phyloP scores from a whole-genome alignment of 164 flowering plant genomes.

The Nymphaea thermarum region DNA sequence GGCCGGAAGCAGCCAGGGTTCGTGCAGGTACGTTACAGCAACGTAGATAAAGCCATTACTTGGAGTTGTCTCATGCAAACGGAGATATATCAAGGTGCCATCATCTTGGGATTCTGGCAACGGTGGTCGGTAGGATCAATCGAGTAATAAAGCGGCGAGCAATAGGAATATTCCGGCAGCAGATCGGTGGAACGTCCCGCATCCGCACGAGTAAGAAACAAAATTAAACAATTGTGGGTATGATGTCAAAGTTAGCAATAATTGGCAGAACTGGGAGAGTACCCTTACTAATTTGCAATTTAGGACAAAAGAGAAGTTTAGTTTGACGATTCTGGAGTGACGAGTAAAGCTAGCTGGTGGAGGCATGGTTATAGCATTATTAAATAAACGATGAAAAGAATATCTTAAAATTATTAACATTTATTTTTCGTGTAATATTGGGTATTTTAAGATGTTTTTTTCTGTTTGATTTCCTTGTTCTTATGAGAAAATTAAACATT shows the following conservation, averaged over 20 bases:
- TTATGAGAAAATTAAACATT: too few species aligned
- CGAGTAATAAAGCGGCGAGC: not conserved
- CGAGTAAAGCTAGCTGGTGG: not conserved
- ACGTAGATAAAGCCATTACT: not conserved
- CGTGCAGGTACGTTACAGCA: not conserved
- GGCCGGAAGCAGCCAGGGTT: not conserved
- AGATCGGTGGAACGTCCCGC: not conserved
- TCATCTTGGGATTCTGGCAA: not conserved
- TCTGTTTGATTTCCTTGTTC: too few species aligned
- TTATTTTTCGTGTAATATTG: too few species aligned
- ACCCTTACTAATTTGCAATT: too few species aligned
- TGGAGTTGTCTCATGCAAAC: too few species aligned
- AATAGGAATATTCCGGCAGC: not conserved
- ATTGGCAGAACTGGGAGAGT: not conserved
- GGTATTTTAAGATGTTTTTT: too few species aligned
- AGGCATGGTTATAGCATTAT: not conserved
- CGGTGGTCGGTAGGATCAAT: not conserved
- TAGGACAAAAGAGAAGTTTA: not conserved
- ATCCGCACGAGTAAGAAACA: too few species aligned
- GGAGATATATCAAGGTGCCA: not conserved
- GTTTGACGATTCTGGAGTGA: not conserved
- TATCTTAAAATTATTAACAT: too few species aligned
- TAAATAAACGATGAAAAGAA: too few species aligned
- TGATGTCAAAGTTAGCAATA: not conserved
- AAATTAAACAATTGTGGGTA: too few species aligned